Percentiles rank a stretch among this genome's conserved stretches.
These are phyloP conservation scores for Fusarium paranaense DNA, from an alignment of 2,329 filamentous ascomycete genomes.

Conservation along the genomic window DNA sequence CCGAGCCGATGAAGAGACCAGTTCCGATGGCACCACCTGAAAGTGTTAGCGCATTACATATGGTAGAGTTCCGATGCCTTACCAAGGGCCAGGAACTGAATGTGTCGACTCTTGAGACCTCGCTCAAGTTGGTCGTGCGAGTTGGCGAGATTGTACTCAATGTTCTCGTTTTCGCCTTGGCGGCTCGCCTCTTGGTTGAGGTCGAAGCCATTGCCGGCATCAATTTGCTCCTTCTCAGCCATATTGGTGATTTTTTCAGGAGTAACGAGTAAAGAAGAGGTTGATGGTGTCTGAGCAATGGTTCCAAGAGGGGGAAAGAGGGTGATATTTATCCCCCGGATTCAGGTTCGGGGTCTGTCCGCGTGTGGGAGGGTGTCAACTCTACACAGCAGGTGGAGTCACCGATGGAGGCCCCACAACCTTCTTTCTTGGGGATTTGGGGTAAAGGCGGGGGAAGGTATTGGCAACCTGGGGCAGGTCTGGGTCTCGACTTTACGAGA, in stretches of 20 bases:
- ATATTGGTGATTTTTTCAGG: conserved; percentile 3
- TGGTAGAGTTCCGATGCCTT: neutral
- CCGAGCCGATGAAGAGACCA: conserved; percentile 66
- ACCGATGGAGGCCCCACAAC: neutral
- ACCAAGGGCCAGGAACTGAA: conserved; percentile 64
- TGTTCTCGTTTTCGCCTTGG: conserved; percentile 38
- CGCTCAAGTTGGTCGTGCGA: conserved; percentile 62
- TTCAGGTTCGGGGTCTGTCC: conserved; percentile 3
- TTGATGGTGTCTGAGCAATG: neutral
- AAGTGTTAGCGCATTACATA: neutral
- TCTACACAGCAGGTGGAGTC: neutral
- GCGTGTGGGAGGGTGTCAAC: neutral
- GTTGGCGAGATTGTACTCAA: conserved; percentile 52
- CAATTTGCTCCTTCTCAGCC: conserved; percentile 34
- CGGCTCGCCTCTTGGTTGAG: conserved; percentile 42
- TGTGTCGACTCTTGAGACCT: conserved; percentile 70
- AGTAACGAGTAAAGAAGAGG: neutral
- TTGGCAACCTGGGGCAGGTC: conserved; percentile 20
- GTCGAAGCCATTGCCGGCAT: conserved; percentile 37
- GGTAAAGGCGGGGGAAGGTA: conserved; percentile 28
- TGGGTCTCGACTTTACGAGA: conserved; percentile 4
- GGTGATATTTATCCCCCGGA: conserved; percentile 25
- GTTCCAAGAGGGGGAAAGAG: neutral
- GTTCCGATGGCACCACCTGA: conserved; percentile 68
- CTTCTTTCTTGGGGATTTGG: conserved; percentile 10